Conservation (phyloP, 768 basidiomycete genomes). For the Mycena crocata region DNA sequence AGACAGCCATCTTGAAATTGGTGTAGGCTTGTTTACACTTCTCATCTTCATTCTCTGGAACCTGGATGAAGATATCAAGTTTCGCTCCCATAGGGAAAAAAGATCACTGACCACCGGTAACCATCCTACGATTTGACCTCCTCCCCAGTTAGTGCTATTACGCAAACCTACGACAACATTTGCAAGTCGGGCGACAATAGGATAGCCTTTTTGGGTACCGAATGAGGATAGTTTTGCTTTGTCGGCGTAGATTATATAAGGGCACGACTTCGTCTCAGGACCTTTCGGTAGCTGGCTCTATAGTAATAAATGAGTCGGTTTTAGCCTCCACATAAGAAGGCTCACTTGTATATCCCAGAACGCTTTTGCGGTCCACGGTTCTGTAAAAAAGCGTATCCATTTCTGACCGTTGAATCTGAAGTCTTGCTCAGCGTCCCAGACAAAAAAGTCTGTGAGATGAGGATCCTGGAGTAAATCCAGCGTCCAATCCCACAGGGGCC, state of each 20-base stretch:
- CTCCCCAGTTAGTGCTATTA: conserved; percentile 49
- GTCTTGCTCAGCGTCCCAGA: conserved; percentile 6
- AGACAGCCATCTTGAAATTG: conserved; percentile 48
- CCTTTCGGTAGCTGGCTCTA: conserved; percentile 34
- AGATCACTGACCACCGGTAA: conserved; percentile 48
- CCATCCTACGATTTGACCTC: conserved; percentile 52
- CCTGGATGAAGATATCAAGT: conserved; percentile 35
- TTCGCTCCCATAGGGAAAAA: no score
- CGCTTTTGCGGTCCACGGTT: conserved; percentile 51
- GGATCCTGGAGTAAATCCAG: not conserved
- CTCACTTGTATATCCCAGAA: conserved; percentile 54
- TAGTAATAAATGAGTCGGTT: conserved; percentile 18
- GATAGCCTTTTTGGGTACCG: conserved; percentile 52
- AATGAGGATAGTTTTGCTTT: conserved; percentile 54
- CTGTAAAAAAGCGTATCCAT: conserved; percentile 45
- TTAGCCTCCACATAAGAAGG: conserved; percentile 7
- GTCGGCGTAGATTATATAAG: conserved; percentile 54
- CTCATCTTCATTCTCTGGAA: conserved; percentile 45
- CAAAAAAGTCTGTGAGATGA: no score
- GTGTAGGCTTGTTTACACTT: conserved; percentile 44
- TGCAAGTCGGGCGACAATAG: conserved; percentile 46
- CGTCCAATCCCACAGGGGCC: conserved; percentile 10
- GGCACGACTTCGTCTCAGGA: conserved; percentile 39
- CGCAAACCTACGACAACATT: conserved; percentile 47
- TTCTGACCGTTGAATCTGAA: conserved; percentile 35